A percentile compares a stretch with the other conserved stretches of the same genome.
phyloP scores from a whole-genome alignment of 257 asterid species.

The Solanum infundibuliforme region DNA sequence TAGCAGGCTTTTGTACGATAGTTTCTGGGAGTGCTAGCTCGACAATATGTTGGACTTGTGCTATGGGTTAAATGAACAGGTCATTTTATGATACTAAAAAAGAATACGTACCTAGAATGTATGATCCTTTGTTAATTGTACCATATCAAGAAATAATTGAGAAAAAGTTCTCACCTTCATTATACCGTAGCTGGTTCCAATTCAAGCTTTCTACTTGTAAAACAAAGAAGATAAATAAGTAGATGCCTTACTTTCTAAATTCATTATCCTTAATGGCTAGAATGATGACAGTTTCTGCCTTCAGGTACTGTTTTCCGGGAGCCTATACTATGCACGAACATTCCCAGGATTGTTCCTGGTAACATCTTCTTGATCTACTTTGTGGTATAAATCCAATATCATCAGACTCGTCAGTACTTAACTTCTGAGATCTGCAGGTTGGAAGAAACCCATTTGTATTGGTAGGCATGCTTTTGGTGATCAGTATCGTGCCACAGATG shows the following conservation, averaged over 20 bases:
- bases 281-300: not conserved
- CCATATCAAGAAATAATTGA: not conserved
- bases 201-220: not conserved
- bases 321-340: slow-evolving; percentile 72
- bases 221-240: not conserved
- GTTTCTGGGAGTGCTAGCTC: not conserved
- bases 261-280: slow-evolving; percentile 1
- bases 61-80: not conserved
- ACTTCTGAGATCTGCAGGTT: slow-evolving; percentile 39
- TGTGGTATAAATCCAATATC: slow-evolving; percentile 8
- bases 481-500: slow-evolving; percentile 86
- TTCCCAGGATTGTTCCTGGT: slow-evolving; percentile 85
- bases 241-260: not conserved
- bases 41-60: not conserved
- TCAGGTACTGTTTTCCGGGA: slow-evolving; percentile 92
- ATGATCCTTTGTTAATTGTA: not conserved
- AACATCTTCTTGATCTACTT: slow-evolving; percentile 12
- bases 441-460: slow-evolving; percentile 90
- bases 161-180: not conserved
- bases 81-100: not conserved
- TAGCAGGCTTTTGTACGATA: not conserved
- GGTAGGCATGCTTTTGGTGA: slow-evolving; percentile 98
- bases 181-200: not conserved
- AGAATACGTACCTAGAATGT: not conserved
- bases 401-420: not conserved